phyloP scores from a whole-genome alignment of 2,329 filamentous ascomycete genomes.

The Onygenales sp. region DNA sequence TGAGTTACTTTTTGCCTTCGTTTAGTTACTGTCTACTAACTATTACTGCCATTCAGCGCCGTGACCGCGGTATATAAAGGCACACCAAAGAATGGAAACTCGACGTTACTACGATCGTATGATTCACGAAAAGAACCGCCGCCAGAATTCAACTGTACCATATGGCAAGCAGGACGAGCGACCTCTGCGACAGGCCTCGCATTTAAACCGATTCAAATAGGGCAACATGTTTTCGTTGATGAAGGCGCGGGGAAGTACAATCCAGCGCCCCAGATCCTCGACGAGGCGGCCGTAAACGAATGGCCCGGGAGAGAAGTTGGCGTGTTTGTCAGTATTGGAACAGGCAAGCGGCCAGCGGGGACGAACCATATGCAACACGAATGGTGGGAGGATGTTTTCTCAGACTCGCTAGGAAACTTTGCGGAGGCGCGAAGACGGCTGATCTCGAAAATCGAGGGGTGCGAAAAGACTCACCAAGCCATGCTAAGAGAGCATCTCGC shows the following conservation, averaged over 20 bases:
- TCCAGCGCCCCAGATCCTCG: slow-evolving; percentile 71
- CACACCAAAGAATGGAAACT: slow-evolving; percentile 56
- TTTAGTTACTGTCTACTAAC: slow-evolving; percentile 1
- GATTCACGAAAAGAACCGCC: slow-evolving; percentile 87
- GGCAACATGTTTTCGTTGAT: slow-evolving; percentile 88
- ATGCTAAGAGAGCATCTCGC: slow-evolving; percentile 73
- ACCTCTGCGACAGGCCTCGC: slow-evolving; percentile 84
- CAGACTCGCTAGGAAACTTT: slow-evolving; percentile 67
- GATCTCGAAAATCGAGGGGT: slow-evolving; percentile 89
- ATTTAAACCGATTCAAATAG: slow-evolving; percentile 92
- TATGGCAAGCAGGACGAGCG: slow-evolving; percentile 95
- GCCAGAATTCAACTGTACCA: slow-evolving; percentile 85
- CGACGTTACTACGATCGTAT: slow-evolving; percentile 80
- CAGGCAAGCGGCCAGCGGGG: slow-evolving; percentile 70
- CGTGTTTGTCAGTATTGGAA: slow-evolving; percentile 89
- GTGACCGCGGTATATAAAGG: slow-evolving; percentile 88
- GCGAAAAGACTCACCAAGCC: slow-evolving; percentile 77
- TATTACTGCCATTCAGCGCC: slow-evolving; percentile 46
- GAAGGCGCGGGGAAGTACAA: slow-evolving; percentile 90
- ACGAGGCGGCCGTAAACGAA: slow-evolving; percentile 85
- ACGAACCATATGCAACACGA: slow-evolving; percentile 59
- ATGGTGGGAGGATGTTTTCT: slow-evolving; percentile 86
- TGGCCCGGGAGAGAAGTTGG: slow-evolving; percentile 92
- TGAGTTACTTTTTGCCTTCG: slow-evolving; percentile 39
- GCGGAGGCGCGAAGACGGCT: slow-evolving; percentile 78